These are phyloP conservation scores for Aspergillus sp. DNA, from an alignment of 2,329 filamentous ascomycete genomes.

Conservation along the genomic window DNA sequence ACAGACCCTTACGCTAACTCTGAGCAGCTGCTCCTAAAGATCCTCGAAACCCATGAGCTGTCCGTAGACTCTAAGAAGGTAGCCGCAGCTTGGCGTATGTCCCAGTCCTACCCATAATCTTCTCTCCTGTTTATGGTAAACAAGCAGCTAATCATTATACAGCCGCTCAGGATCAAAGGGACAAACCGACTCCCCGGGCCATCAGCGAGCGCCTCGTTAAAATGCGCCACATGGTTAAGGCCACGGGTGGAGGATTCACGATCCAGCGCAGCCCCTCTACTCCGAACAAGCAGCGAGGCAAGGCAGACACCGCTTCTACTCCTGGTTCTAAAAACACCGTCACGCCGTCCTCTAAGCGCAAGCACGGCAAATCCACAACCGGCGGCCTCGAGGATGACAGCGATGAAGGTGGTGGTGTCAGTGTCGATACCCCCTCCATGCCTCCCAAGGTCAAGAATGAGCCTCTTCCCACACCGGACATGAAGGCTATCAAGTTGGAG, in stretches of 20 bases:
- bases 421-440: not conserved
- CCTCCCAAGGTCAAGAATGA: conserved; percentile 4
- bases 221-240: conserved; percentile 24
- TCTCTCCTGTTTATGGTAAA: not conserved
- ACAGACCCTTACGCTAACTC: not conserved
- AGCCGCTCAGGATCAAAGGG: conserved; percentile 11
- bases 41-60: conserved; percentile 33
- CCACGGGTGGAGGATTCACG: not conserved
- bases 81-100: conserved; percentile 31
- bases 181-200: conserved; percentile 31
- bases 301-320: not conserved
- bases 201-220: conserved; percentile 31
- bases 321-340: not conserved
- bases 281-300: not conserved
- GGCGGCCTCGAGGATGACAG: conserved; percentile 1
- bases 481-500: conserved; percentile 2
- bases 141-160: not conserved
- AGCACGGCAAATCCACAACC: conserved; percentile 2
- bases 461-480: not conserved
- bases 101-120: conserved; percentile 6
- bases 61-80: conserved; percentile 27
- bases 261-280: not conserved
- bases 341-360: conserved; percentile 14
- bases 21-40: conserved; percentile 32
- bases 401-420: not conserved